phyloP scores from a whole-genome alignment of 148 eudicot genomes.

The Pouteria glomerata region DNA sequence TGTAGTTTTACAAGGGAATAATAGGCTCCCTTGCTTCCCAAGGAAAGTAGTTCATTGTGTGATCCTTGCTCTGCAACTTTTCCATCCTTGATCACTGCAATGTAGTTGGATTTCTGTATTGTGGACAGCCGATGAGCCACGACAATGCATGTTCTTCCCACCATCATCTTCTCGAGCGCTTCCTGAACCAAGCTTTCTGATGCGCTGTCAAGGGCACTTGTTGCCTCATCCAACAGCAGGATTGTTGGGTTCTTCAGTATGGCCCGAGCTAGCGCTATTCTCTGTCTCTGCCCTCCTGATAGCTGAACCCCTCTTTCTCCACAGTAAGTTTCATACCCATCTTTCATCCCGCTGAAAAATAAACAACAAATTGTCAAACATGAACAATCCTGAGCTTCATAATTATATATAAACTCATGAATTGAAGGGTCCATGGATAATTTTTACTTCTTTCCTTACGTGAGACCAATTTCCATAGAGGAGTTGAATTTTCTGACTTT shows the following conservation, averaged over 20 bases:
- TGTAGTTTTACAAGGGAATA: constrained; percentile 29
- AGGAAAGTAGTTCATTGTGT: constrained; percentile 31
- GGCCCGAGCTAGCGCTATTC: constrained; percentile 47
- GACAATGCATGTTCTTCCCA: constrained; percentile 37
- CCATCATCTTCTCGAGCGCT: constrained; percentile 49
- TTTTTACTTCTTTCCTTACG: neutral
- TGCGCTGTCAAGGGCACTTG: constrained; percentile 46
- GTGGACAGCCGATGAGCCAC: constrained; percentile 53
- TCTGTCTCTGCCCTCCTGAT: constrained; percentile 52
- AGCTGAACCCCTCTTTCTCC: constrained; percentile 49
- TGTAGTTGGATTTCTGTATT: constrained; percentile 36
- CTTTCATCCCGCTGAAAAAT: constrained; percentile 43
- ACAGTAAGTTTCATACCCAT: constrained; percentile 43
- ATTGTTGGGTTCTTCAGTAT: constrained; percentile 44
- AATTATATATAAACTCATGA: no score
- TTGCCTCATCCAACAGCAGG: constrained; percentile 46
- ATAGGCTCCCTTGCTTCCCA: constrained; percentile 31
- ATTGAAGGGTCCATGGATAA: no score
- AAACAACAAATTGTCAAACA: neutral
- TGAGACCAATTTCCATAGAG: neutral
- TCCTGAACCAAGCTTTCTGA: constrained; percentile 46
- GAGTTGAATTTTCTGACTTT: neutral
- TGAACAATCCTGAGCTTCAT: neutral
- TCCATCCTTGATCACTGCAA: constrained; percentile 46
- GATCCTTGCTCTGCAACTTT: constrained; percentile 43